Evolutionary conservation across 1,284 basidiomycete genomes (phyloP), one percentile per base, ranked within the genome.

Genomic region (Ganoderma leucocontextum): DNA sequence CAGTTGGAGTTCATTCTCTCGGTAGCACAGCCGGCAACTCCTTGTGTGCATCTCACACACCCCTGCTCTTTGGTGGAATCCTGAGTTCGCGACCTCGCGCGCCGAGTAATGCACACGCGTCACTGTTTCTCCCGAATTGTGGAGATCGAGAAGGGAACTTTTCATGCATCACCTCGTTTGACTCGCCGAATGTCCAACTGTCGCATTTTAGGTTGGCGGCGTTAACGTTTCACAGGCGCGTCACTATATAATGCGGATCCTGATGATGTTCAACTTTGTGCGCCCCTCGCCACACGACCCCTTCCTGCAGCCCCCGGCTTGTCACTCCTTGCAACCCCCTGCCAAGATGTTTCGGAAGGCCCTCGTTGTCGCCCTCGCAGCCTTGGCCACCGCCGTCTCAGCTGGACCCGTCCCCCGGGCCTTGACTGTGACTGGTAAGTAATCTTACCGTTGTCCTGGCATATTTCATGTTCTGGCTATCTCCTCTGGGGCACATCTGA

Each of bases 271-370:
- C 17, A 13, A 33, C 4, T 35, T 25, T 25, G 47, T 55, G 52
- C 52, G 52, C 17, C 29, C 25, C 25, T 55, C 29, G 52, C 52
- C 52, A 55, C 17, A 55, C 33, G 10, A 19, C 15, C 52, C 13
- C 29, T 55, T 55, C 29, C 17, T 55, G 22, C 22, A 25, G 47
- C 47, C n/a, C 22, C 52, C 29, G 25, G 13, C 52, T 55, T 55
- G 33, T 35, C 52, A 5, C 52, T 55, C 52, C 47, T 49, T 25
- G 47, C 22, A 49, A 25, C 1, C 52, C 29, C 52, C 33, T 17
- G 52, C 52, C 17, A 62, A 17, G 35, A 62, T 62, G 61, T 36
- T 62, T 35, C 22, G 33, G 47, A n/a, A 38, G 10, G 2, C 52
- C 36, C 10, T 19, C 33, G 1, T 53, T 12, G n/a, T 53, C 36